phyloP scores from a whole-genome alignment of 179 eudicot species.

The Patellifolia procumbens region DNA sequence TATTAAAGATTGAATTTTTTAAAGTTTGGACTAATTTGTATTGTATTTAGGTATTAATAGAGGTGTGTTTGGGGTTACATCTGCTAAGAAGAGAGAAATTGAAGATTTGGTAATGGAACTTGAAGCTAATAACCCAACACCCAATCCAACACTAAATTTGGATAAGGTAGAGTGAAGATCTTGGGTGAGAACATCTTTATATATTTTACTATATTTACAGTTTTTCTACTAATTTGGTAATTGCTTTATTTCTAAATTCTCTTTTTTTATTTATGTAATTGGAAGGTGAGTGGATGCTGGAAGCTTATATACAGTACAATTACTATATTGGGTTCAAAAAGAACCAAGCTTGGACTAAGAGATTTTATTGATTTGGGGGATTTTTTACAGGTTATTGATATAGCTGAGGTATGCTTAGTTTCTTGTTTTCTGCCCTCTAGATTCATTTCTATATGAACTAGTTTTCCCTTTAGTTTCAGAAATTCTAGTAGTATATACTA shows the following conservation, averaged over 20 bases:
- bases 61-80: constrained; percentile 84
- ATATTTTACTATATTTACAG: background rate
- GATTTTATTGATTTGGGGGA: constrained; percentile 86
- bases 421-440: background rate
- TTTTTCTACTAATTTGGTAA: background rate
- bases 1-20: constrained; percentile 1
- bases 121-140: constrained; percentile 72
- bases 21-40: background rate
- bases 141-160: constrained; percentile 56
- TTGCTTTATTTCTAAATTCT: background rate
- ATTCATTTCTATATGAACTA: background rate
- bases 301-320: constrained; percentile 85
- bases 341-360: constrained; percentile 94
- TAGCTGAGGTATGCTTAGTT: constrained; percentile 61
- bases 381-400: constrained; percentile 62
- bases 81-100: constrained; percentile 65
- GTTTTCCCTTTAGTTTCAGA: background rate
- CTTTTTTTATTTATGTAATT: constrained; percentile 18
- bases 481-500: background rate
- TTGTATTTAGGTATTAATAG: constrained; percentile 60
- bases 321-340: constrained; percentile 76
- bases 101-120: constrained; percentile 56
- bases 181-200: background rate
- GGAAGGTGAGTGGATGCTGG: constrained; percentile 81
- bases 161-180: constrained; percentile 50